These are phyloP conservation scores for Wilhelminamyces savonicus DNA, from an alignment of 805 yeast species.

Conservation along the genomic window DNA sequence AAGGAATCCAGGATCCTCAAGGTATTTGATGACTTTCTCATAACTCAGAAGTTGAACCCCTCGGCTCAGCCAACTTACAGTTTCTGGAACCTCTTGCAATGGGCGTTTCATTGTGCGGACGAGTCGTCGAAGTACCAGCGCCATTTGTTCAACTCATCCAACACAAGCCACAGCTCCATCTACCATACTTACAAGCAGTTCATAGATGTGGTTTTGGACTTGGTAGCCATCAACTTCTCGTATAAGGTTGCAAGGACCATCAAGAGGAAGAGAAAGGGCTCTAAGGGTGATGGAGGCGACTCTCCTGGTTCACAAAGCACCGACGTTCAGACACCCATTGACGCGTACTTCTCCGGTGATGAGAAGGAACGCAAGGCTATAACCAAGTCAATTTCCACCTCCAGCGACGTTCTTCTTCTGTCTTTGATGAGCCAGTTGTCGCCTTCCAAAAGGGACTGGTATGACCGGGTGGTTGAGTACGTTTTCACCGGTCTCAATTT, in stretches of 20 bases:
- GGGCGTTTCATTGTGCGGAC: conserved; percentile 33
- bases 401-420: conserved; percentile 3
- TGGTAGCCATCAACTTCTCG: conserved; percentile 12
- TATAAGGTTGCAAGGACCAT: conserved; percentile 2
- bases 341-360: neutral
- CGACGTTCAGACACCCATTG: too few relatives aligned
- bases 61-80: conserved; percentile 10
- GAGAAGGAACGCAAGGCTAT: neutral
- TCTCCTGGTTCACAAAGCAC: neutral
- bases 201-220: conserved; percentile 13
- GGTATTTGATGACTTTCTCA: conserved; percentile 26
- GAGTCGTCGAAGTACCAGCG: conserved; percentile 14
- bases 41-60: conserved; percentile 19
- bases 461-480: conserved; percentile 23
- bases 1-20: conserved; percentile 6
- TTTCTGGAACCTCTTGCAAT: conserved; percentile 26
- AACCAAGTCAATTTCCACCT: neutral
- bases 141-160: conserved; percentile 10
- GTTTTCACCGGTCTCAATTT: conserved; percentile 22
- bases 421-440: conserved; percentile 18
- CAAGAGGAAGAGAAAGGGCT: too few relatives aligned
- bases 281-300: neutral
- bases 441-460: conserved; percentile 15
- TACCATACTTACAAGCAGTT: conserved; percentile 16
- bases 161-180: conserved; percentile 16